Conservation (phyloP, 140 eudicot species). For the Senecio squalidus region DNA sequence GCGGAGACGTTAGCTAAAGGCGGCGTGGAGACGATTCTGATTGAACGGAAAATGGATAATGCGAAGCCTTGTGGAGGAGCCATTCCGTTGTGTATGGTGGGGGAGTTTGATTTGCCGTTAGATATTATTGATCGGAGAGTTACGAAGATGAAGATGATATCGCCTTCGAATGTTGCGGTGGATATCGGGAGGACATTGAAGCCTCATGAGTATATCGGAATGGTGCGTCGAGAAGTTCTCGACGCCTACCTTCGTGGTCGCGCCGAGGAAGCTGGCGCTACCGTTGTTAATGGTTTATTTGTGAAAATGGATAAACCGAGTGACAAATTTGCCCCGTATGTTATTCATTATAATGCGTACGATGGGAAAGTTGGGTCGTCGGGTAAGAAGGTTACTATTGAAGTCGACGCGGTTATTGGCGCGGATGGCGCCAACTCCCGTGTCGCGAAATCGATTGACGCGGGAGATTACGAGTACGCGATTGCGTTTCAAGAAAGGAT, state of each 20-base stretch:
- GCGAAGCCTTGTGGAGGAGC: conserved; percentile 99
- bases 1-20: conserved; percentile 94
- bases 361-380: conserved; percentile 53
- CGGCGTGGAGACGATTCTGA: conserved; percentile 73
- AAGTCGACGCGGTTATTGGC: conserved; percentile 91
- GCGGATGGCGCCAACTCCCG: conserved; percentile 99
- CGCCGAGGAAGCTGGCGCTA: conserved; percentile 69
- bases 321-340: conserved; percentile 43
- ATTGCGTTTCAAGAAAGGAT: conserved; percentile 91
- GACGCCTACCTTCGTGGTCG: conserved; percentile 81
- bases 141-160: conserved; percentile 96
- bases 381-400: conserved; percentile 42
- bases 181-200: conserved; percentile 89
- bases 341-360: conserved; percentile 61
- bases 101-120: conserved; percentile 84
- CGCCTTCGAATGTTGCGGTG: conserved; percentile 94
- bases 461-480: conserved; percentile 98
- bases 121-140: conserved; percentile 93
- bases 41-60: conserved; percentile 88
- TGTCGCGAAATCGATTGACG: conserved; percentile 73
- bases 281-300: conserved; percentile 72
- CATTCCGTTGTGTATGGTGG: conserved; percentile 95
- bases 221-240: conserved; percentile 96
- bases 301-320: conserved; percentile 75
- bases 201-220: conserved; percentile 94